Conservation (phyloP, 2,329 filamentous ascomycete species). For the Penicillium crustosum region DNA sequence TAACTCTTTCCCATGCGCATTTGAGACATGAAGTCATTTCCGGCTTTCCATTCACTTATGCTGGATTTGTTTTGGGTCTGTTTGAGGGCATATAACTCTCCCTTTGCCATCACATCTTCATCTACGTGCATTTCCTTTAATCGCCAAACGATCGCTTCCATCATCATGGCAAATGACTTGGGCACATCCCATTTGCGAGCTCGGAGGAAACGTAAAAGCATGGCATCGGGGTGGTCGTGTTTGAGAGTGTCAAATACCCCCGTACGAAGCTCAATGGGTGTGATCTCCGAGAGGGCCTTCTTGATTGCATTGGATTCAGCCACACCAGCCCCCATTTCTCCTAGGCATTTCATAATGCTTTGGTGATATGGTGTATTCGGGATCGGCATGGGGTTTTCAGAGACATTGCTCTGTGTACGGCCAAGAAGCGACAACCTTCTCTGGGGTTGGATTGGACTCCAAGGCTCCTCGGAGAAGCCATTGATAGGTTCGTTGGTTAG, state of each 20-base stretch:
- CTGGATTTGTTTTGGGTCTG: slow-evolving; percentile 57
- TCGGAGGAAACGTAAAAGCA: slow-evolving; percentile 75
- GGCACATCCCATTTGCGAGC: slow-evolving; percentile 92
- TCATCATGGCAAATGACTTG: slow-evolving; percentile 85
- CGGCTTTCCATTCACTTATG: slow-evolving; percentile 61
- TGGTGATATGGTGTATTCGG: slow-evolving; percentile 19
- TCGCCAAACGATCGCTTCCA: slow-evolving; percentile 89
- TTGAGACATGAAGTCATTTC: slow-evolving; percentile 75
- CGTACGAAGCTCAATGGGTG: slow-evolving; percentile 71
- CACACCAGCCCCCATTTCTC: slow-evolving; percentile 20
- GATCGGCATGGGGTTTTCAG: slow-evolving; percentile 77
- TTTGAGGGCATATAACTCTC: slow-evolving; percentile 64
- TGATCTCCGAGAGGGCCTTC: slow-evolving; percentile 70
- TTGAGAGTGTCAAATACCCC: slow-evolving; percentile 90
- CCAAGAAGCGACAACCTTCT: slow-evolving; percentile 41
- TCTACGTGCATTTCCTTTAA: slow-evolving; percentile 79
- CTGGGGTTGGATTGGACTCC: slow-evolving; percentile 31
- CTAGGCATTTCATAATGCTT: slow-evolving; percentile 22
- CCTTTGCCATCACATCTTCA: slow-evolving; percentile 73
- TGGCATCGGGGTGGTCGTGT: slow-evolving; percentile 84
- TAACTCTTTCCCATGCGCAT: slow-evolving; percentile 88
- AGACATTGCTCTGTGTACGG: slow-evolving; percentile 37
- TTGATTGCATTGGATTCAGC: slow-evolving; percentile 72
- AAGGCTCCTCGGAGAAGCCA: slow-evolving; percentile 51
- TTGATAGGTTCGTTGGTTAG: slow-evolving; percentile 37